Conservation (phyloP, 345 rosid genomes). For the Punica granatum region DNA sequence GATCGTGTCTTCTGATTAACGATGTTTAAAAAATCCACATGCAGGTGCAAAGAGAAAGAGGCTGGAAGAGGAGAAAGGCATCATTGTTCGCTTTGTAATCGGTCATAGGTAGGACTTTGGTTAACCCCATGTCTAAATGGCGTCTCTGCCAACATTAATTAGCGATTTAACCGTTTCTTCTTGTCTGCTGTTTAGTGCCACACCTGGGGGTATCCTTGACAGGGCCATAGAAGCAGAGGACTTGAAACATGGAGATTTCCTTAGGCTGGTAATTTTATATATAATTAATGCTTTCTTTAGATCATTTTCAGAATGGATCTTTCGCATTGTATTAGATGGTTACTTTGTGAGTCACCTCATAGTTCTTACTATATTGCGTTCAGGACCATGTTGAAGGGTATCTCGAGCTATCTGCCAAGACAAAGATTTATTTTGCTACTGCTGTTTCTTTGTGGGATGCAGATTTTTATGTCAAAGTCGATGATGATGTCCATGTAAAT, state of each 20-base stretch:
- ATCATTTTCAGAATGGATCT: not conserved
- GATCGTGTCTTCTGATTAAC: not conserved
- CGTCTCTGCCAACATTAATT: not conserved
- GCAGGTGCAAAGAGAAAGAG: constrained; percentile 80
- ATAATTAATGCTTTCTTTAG: not conserved
- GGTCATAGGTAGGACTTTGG: constrained; percentile 66
- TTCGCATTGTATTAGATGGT: not conserved
- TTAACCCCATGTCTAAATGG: not conserved
- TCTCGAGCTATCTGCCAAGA: constrained; percentile 94
- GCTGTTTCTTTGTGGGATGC: constrained; percentile 92
- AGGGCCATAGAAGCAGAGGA: constrained; percentile 90
- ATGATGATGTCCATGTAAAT: constrained; percentile 97
- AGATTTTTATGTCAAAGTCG: constrained; percentile 94
- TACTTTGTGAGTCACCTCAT: not conserved
- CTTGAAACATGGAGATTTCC: constrained; percentile 80
- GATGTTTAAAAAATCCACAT: not conserved
- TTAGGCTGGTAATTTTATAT: constrained; percentile 63
- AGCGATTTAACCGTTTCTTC: not conserved
- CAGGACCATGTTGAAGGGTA: constrained; percentile 99
- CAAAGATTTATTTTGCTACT: constrained; percentile 85
- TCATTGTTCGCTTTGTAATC: constrained; percentile 76
- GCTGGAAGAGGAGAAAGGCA: constrained; percentile 92
- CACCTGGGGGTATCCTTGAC: constrained; percentile 87
- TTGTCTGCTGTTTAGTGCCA: constrained; percentile 42
- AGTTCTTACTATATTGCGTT: constrained; percentile 1